phyloP scores from a whole-genome alignment of 208 protist genomes.

The Acanthamoeba culbertsoni region DNA sequence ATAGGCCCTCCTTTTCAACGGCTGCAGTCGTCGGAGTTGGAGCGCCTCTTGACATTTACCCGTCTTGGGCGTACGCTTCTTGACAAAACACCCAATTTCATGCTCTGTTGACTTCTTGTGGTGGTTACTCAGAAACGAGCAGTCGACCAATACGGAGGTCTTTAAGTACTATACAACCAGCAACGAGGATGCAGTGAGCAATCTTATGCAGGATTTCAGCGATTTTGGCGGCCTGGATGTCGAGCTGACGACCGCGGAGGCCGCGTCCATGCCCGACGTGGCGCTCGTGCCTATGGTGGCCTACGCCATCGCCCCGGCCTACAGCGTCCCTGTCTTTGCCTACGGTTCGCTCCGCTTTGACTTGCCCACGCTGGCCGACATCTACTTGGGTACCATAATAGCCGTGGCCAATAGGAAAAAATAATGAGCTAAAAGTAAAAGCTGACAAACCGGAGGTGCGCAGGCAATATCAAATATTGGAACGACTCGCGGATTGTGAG shows the following conservation, averaged over 20 bases:
- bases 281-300: neutral
- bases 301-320: neutral
- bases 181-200: neutral
- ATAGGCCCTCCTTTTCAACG: neutral
- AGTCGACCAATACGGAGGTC: neutral
- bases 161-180: neutral
- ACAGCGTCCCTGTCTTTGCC: neutral
- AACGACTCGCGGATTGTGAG: neutral
- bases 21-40: neutral
- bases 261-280: neutral
- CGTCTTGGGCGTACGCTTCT: neutral
- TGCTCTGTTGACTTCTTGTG: neutral
- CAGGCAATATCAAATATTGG: neutral
- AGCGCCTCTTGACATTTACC: neutral
- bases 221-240: neutral
- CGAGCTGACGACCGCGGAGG: neutral
- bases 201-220: neutral
- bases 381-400: neutral
- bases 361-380: neutral
- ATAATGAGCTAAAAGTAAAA: too few relatives aligned
- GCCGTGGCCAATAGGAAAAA: too few relatives aligned
- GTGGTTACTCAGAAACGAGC: neutral
- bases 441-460: neutral
- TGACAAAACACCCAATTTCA: neutral
- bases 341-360: neutral